Evolutionary conservation across 2,329 filamentous ascomycete genomes (phyloP).

Genomic region (Knufia fluminis): DNA sequence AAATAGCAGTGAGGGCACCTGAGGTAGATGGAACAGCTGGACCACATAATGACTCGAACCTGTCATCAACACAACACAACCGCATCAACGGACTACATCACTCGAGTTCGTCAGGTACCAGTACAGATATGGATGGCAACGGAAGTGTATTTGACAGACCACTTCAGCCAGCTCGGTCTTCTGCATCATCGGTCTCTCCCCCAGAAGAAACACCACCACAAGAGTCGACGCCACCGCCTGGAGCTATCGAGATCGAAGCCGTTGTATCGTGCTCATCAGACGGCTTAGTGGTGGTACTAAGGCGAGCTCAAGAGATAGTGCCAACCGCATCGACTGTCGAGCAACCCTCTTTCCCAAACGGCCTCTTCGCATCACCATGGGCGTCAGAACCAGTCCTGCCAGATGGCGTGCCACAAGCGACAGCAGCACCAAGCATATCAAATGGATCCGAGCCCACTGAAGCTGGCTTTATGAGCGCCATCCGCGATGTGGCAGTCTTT

Average conservation of each 20-base stretch:
- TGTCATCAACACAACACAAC: slow-evolving; percentile 5
- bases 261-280: slow-evolving; percentile 89
- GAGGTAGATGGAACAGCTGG: slow-evolving; percentile 9
- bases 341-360: slow-evolving; percentile 43
- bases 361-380: slow-evolving; percentile 74
- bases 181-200: slow-evolving; percentile 18
- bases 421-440: slow-evolving; percentile 28
- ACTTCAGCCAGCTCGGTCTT: slow-evolving; percentile 16
- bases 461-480: slow-evolving; percentile 62
- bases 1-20: neutral
- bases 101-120: slow-evolving; percentile 33
- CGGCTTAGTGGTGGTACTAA: slow-evolving; percentile 71
- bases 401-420: slow-evolving; percentile 9
- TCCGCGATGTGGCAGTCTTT: slow-evolving; percentile 79
- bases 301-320: slow-evolving; percentile 62
- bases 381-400: slow-evolving; percentile 53
- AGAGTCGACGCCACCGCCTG: slow-evolving; percentile 24
- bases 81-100: neutral
- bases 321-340: slow-evolving; percentile 44
- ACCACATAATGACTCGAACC: slow-evolving; percentile 19
- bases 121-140: slow-evolving; percentile 32
- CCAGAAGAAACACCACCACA: slow-evolving; percentile 9
- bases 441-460: slow-evolving; percentile 33
- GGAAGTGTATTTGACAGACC: slow-evolving; percentile 36
- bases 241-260: slow-evolving; percentile 63